Evolutionary conservation across 2,329 filamentous ascomycete species (phyloP).

Genomic region (Colletotrichum theobromicola): DNA sequence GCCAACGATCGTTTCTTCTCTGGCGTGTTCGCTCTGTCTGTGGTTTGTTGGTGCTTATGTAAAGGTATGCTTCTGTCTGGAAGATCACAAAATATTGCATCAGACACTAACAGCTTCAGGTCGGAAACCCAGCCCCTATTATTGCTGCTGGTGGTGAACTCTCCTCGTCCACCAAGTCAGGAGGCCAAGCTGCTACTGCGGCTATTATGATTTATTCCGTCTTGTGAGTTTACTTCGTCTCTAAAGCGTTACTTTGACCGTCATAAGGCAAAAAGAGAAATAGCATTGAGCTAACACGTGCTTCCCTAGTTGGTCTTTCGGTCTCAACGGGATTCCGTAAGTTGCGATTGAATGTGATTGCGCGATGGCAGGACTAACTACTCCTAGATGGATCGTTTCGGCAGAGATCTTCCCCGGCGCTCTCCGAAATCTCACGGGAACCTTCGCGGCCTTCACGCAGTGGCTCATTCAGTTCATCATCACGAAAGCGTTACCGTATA

Average conservation of each 20-base stretch:
- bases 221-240: conserved; percentile 43
- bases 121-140: conserved; percentile 50
- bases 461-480: conserved; percentile 49
- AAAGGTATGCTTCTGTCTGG: conserved; percentile 30
- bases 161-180: conserved; percentile 46
- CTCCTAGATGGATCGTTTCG: conserved; percentile 42
- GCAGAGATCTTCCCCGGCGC: conserved; percentile 51
- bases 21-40: conserved; percentile 52
- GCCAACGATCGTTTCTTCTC: conserved; percentile 51
- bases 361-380: neutral
- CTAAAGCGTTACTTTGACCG: neutral
- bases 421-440: conserved; percentile 45
- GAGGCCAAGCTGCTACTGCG: conserved; percentile 57
- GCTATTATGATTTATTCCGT: conserved; percentile 61
- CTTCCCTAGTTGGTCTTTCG: conserved; percentile 44
- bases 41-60: conserved; percentile 60
- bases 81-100: neutral
- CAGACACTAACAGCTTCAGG: conserved; percentile 18
- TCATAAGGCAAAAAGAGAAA: neutral
- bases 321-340: conserved; percentile 46
- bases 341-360: neutral
- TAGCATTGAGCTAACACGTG: neutral
- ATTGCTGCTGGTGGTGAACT: conserved; percentile 46
- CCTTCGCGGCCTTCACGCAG: conserved; percentile 44
- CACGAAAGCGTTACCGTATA: conserved; percentile 49